Conservation (phyloP, 495 filamentous ascomycete genomes). For the Tuber microsphaerosporum region DNA sequence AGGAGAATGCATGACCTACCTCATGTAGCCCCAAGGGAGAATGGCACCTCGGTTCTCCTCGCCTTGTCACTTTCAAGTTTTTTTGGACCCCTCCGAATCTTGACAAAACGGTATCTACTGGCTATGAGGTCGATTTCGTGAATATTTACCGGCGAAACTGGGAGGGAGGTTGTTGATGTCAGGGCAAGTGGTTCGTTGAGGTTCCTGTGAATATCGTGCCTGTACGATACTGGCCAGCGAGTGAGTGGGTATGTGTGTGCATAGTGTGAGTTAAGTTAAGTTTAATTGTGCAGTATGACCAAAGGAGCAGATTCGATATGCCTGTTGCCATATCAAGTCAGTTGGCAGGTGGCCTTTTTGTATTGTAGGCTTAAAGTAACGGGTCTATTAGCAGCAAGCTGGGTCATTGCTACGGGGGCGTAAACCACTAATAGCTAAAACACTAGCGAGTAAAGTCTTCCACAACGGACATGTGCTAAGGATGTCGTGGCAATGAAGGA, state of each 20-base stretch:
- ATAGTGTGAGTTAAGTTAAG: no score
- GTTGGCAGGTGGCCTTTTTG: neutral
- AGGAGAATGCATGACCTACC: no score
- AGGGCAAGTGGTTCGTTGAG: no score
- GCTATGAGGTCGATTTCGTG: neutral
- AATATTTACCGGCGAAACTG: neutral
- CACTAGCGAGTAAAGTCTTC: neutral
- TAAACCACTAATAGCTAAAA: neutral
- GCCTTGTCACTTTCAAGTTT: neutral
- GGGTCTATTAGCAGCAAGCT: neutral
- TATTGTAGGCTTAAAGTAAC: neutral
- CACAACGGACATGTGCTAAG: neutral
- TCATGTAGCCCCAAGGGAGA: no score
- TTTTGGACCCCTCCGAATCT: neutral
- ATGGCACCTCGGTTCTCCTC: neutral
- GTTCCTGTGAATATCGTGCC: no score
- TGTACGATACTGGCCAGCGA: no score
- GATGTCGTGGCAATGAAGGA: neutral
- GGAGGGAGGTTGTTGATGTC: no score
- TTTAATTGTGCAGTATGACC: no score
- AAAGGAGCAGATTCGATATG: neutral
- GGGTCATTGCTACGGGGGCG: neutral
- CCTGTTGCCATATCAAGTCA: neutral
- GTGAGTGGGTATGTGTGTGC: no score
- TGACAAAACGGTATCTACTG: neutral